Percentiles rank a stretch among this genome's conserved stretches.
These are phyloP conservation scores for Coelastrella sp. DNA, from an alignment of 139 green algal genomes.

Conservation along the genomic window DNA sequence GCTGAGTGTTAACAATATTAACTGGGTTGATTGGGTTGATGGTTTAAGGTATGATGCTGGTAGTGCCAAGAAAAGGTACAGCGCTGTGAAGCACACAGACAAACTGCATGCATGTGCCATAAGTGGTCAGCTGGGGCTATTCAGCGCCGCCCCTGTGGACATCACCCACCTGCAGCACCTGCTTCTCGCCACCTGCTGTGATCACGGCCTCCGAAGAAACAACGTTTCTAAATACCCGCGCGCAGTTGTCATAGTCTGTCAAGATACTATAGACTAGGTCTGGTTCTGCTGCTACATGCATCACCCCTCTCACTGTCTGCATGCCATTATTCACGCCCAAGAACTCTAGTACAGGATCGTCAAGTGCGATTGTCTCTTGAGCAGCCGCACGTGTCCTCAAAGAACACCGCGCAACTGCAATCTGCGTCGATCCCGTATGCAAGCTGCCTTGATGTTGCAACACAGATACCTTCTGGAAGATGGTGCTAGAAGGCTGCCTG, in stretches of 20 bases:
- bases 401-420: background rate
- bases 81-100: no score
- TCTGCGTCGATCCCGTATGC: background rate
- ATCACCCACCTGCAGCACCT: conserved; percentile 53
- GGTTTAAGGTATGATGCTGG: no score
- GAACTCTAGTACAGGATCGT: conserved; percentile 11
- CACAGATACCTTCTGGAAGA: background rate
- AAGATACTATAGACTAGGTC: conserved; percentile 50
- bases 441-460: background rate
- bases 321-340: conserved; percentile 34
- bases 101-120: no score
- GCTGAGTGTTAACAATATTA: background rate
- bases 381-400: background rate
- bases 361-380: background rate
- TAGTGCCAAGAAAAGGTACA: no score
- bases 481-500: background rate
- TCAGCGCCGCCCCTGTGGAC: no score
- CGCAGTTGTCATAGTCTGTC: conserved; percentile 52
- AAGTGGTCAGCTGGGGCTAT: no score
- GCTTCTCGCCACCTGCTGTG: background rate
- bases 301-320: conserved; percentile 48
- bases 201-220: conserved; percentile 7
- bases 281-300: conserved; percentile 17
- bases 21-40: no score
- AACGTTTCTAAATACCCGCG: conserved; percentile 62